phyloP scores from a whole-genome alignment of 352 stramenopile species.

The Phytophthora sansomeana region DNA sequence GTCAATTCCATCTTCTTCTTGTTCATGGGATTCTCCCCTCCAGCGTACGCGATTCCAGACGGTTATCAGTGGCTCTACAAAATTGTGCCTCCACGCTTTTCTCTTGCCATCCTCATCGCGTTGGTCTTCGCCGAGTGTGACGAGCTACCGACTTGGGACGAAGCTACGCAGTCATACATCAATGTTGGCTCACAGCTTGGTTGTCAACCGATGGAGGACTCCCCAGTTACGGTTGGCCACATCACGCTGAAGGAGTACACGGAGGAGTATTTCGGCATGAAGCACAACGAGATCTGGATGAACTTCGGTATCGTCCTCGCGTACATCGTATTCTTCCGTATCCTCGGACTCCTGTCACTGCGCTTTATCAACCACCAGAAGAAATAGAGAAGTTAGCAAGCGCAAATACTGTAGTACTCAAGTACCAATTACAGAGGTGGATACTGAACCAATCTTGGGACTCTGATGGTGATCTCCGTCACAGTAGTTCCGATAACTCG shows the following conservation, averaged over 20 bases:
- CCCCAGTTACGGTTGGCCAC: conserved; percentile 31
- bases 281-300: conserved; percentile 31
- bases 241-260: conserved; percentile 35
- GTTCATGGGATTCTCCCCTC: conserved; percentile 70
- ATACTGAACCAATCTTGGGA: too few species aligned
- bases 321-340: conserved; percentile 40
- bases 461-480: too few species aligned
- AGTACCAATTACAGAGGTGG: too few species aligned
- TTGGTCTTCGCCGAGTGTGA: conserved; percentile 39
- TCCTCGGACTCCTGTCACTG: conserved; percentile 35
- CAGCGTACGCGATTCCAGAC: conserved; percentile 42
- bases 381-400: too few species aligned
- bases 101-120: conserved; percentile 33
- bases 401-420: too few species aligned
- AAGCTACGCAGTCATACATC: conserved; percentile 23
- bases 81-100: conserved; percentile 44
- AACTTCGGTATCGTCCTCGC: conserved; percentile 31
- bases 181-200: conserved; percentile 27
- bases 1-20: conserved; percentile 68
- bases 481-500: too few species aligned
- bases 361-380: too few species aligned
- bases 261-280: conserved; percentile 29
- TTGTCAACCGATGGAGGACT: conserved; percentile 33
- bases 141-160: conserved; percentile 31
- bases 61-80: conserved; percentile 62